Evolutionary conservation across 495 filamentous ascomycete species (phyloP), one percentile per base, ranked within the genome.

Genomic region (Immersiella caudata): DNA sequence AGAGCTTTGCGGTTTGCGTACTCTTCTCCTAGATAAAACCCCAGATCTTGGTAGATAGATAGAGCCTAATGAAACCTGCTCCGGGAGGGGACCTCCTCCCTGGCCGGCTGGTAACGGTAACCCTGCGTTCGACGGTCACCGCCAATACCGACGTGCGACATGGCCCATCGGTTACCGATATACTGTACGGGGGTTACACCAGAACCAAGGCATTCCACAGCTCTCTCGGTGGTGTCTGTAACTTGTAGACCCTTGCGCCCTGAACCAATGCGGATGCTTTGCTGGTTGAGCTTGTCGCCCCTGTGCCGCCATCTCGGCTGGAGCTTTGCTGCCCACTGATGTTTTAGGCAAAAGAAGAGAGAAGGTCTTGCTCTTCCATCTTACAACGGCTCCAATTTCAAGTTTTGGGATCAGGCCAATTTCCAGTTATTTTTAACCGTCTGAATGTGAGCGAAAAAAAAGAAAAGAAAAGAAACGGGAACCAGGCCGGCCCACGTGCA

Each of bases 341-440:
- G 2, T 11, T 55, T 55, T 55, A 55, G 52, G 52, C 52, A 55
- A 55, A 55, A 55, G 52, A 55, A 55, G 52, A 12, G n/a, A 22
- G 52, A n/a, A 11, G 2, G 9, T 6, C 24, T 21, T 55, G 52
- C 52, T 7, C 8, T 24, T 24, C 24, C 8, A 14, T n/a, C 24
- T 12, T 12, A 12, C 7, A 12, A 55, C 20, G 20, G 20, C n/a
- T 55, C 52, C 52, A 9, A n/a, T 14, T 12, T 46, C 40, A 18
- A 18, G 14, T 46, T 46, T 14, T 46, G 40, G 11, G 40, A 46
- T 46, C 40, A 46, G 40, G 40, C 40, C 40, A 46, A 46, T 6
- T 46, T 14, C 40, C 29, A 4, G 40, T 18, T 46, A 46, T 46
- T 46, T 46, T 2, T 46, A 3, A 3, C 40, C 5, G 2, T 14